Evolutionary conservation across 805 yeast species (phyloP).

Genomic region (Candida dajiaensis): DNA sequence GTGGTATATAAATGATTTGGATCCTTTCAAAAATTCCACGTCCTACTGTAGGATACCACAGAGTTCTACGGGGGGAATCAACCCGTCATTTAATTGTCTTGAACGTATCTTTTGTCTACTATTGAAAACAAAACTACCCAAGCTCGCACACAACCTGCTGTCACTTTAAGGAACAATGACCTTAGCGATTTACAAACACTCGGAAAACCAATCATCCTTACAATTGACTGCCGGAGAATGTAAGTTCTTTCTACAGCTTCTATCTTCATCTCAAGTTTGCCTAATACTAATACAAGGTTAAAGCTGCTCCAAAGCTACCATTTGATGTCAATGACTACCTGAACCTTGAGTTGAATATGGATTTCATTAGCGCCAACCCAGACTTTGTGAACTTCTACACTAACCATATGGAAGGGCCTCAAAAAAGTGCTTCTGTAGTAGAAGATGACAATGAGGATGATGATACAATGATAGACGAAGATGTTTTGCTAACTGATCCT

Average conservation of each 20-base stretch:
- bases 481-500: neutral
- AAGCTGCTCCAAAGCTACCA: slow-evolving; percentile 15
- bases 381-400: slow-evolving; percentile 18
- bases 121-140: neutral
- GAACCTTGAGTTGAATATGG: slow-evolving; percentile 20
- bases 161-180: neutral
- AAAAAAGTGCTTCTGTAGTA: neutral
- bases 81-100: neutral
- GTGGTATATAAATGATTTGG: neutral
- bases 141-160: neutral
- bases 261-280: neutral
- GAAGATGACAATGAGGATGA: slow-evolving; percentile 2
- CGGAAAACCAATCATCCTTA: neutral
- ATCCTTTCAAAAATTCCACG: neutral
- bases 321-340: slow-evolving; percentile 22
- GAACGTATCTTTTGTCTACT: no score
- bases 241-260: neutral
- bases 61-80: neutral
- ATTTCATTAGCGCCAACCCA: slow-evolving; percentile 13
- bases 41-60: neutral
- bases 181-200: neutral
- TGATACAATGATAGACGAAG: neutral
- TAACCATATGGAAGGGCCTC: neutral
- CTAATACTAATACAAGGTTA: neutral
- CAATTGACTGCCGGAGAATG: neutral